Evolutionary conservation across 306 rosid species (phyloP), one percentile per base, ranked within the genome.

Genomic region (Casuarina equisetifolia): DNA sequence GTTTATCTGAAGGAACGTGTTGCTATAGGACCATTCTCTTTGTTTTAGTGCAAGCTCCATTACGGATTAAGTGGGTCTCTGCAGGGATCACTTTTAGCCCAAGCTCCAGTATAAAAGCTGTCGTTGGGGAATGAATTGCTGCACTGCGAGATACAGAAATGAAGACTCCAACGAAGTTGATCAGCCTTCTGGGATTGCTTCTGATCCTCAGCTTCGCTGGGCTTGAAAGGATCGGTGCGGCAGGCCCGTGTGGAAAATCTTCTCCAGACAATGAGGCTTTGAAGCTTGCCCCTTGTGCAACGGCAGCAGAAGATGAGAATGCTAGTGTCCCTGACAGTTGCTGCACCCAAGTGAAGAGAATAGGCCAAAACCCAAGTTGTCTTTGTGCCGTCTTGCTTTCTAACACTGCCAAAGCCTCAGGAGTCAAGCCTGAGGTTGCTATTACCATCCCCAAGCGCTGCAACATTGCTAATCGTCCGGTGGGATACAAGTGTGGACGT

Each of bases 401-500:
- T 54, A 4, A 85, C 69, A 78, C 84, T 0, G 89, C 90, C 74
- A 85, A 84, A 77, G 53, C 20, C 74, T 67, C 89, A 45, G 90
- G 91, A 0, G 77, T 81, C 25, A 49, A 85, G 49, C 88, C 86
- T 57, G 59, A 84, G 42, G 9, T 87, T 52, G 89, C 91, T 59
- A 20, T 87, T 10, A 85, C 90, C 86, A 89, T 91, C 55, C 93
- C 96, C 74, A 89, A 85, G 57, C 91, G 89, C 71, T 91, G 93
- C 90, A 85, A 87, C 84, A 11, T 91, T 0, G 84, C 83, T 13
- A 75, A 84, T 70, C 92, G 91, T 68, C 96, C 96, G 2, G 79
- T 87, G 15, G 96, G 96, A 66, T 85, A 79, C 83, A 88, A 88
- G 75, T 90, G 95, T 46, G 95, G 95, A 83, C 80, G 89, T 90